A percentile compares a stretch with the other conserved stretches of the same genome.
These are phyloP conservation scores for Hericium coralloides DNA, from an alignment of 768 basidiomycete genomes.

Conservation along the genomic window DNA sequence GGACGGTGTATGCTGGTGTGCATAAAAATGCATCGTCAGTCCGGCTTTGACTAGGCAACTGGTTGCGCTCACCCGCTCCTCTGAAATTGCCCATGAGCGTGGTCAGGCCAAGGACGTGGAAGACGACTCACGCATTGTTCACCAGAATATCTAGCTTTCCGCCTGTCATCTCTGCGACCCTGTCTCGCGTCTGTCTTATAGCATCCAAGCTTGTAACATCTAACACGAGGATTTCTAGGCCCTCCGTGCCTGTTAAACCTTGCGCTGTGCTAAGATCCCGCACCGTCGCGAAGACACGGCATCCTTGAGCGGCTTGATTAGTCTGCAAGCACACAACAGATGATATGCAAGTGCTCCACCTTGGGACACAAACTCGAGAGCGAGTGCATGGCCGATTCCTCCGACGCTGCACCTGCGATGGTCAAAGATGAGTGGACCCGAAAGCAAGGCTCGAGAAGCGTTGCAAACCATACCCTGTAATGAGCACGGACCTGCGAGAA, in stretches of 20 bases:
- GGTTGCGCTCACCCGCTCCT: neutral
- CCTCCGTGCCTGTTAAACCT: slow-evolving; percentile 7
- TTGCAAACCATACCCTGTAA: neutral
- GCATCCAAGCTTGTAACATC: slow-evolving; percentile 18
- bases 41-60: neutral
- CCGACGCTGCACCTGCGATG: slow-evolving; percentile 14
- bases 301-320: slow-evolving; percentile 5
- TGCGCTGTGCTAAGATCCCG: slow-evolving; percentile 16
- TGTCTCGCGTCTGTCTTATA: slow-evolving; percentile 7
- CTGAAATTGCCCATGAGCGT: neutral
- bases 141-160: slow-evolving; percentile 25
- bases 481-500: neutral
- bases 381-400: slow-evolving; percentile 18
- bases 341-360: neutral
- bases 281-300: slow-evolving; percentile 23
- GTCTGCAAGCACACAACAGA: no score
- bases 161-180: slow-evolving; percentile 13
- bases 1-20: slow-evolving; percentile 10
- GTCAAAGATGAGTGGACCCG: neutral
- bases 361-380: slow-evolving; percentile 12
- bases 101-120: neutral
- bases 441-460: neutral
- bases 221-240: slow-evolving; percentile 16
- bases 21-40: neutral
- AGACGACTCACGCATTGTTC: slow-evolving; percentile 19